These are phyloP conservation scores for Vitis hybrid DNA, from an alignment of 177 flowering plant species.

Conservation along the genomic window DNA sequence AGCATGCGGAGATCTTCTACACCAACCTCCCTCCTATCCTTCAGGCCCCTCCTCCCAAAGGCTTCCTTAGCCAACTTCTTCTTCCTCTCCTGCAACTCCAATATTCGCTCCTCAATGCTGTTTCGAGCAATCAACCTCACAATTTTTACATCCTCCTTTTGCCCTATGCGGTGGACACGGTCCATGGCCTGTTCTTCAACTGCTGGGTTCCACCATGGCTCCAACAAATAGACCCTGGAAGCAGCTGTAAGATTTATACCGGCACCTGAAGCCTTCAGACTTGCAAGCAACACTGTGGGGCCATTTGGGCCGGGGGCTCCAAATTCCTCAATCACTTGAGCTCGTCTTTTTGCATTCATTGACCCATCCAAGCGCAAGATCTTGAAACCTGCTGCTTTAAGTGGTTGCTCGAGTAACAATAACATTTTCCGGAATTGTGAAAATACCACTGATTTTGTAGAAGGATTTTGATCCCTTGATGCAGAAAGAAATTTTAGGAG, in stretches of 20 bases:
- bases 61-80: conserved; percentile 65
- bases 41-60: conserved; percentile 40
- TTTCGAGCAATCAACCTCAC: conserved; percentile 69
- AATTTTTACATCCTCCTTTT: conserved; percentile 70
- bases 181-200: conserved; percentile 98
- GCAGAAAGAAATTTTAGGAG: conserved; percentile 55
- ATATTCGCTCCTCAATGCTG: conserved; percentile 83
- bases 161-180: conserved; percentile 90
- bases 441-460: conserved; percentile 70
- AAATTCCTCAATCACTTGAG: conserved; percentile 65
- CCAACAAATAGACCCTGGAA: conserved; percentile 77
- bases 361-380: conserved; percentile 72
- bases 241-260: conserved; percentile 90
- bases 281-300: conserved; percentile 75
- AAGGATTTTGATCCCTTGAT: conserved; percentile 46
- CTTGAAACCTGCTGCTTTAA: conserved; percentile 73
- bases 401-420: conserved; percentile 67
- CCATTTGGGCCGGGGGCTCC: conserved; percentile 28
- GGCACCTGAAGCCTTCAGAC: conserved; percentile 73
- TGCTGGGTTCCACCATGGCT: conserved; percentile 98
- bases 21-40: conserved; percentile 47
- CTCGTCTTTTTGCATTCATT: conserved; percentile 70
- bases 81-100: conserved; percentile 81
- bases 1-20: conserved; percentile 58
- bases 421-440: conserved; percentile 87